Base-by-base conservation (phyloP, 2,329 filamentous ascomycete species). In the Trichoderma arundinaceum region DNA sequence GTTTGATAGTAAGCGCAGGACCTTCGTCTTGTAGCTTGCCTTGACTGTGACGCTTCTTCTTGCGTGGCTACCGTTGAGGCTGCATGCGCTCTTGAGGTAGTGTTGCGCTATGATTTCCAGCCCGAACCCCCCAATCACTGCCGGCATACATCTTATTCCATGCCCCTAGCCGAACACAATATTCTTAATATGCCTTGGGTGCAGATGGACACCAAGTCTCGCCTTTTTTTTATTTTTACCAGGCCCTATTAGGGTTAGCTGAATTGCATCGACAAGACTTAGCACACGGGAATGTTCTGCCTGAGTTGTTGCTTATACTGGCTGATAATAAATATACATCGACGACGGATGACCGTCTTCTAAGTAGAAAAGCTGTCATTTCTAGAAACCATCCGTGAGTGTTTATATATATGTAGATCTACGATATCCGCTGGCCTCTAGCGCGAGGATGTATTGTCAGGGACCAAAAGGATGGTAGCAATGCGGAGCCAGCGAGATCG, bases 151-250 rank as follows among this genome's bases (percentile, higher is more conserved):
- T 53, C 22, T n/a, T 62, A 62, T 41, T 62, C 59, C 1, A 43
- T 53, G 38, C 48, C 59, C 8, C 59, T 62, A 0, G 59, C 59
- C 7, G 48, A 53, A 32, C 22, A 52, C n/a, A n/a, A 43, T 12
- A 52, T 62, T 22, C 35, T 43, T 22, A 43, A 62, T 9, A 33
- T 44, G 59, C 59, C 38, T 1, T 53, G 59, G 59, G 15, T 9
- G 2, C 43, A 53, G 35, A n/a, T 53, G 5, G 22, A 43, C 3
- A n/a, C 28, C 1, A 43, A 22, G 7, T 43, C 59, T 13, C 48
- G 59, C n/a, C n/a, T 35, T 38, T 62, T 17, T 38, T 52, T 10
- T 53, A 52, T 22, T 43, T 62, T 35, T 33, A 53, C n/a, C 59
- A 62, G 5, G 53, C 59, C 38, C 15, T 62, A 19, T 4, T 9